phyloP scores from a whole-genome alignment of 2,329 filamentous ascomycete genomes.

The Hypoxylon sp. region DNA sequence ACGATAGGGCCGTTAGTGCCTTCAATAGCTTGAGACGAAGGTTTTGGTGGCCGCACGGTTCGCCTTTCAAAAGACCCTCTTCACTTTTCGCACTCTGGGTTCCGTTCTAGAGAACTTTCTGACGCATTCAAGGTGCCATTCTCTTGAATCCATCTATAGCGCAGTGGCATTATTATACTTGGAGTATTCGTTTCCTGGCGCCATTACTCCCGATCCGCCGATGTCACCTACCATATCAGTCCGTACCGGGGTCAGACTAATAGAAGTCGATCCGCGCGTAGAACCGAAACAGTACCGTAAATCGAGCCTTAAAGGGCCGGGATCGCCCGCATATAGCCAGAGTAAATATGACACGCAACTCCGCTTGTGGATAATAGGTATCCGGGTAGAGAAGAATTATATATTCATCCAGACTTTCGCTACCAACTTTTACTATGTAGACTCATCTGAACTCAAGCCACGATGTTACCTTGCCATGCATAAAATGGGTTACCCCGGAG shows the following conservation, averaged over 20 bases:
- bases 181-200: not conserved
- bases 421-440: not conserved
- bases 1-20: conserved; percentile 5
- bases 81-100: not conserved
- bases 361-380: conserved; percentile 5
- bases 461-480: conserved; percentile 13
- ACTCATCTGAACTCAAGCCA: conserved; percentile 1
- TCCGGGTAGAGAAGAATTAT: not conserved
- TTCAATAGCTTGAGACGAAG: conserved; percentile 13
- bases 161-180: not conserved
- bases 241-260: not conserved
- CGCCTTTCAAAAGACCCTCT: conserved; percentile 13
- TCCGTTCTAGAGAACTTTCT: not conserved
- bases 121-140: not conserved
- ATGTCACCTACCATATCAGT: not conserved
- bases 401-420: conserved; percentile 1
- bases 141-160: conserved; percentile 1
- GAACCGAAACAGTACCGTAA: not conserved
- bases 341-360: conserved; percentile 25
- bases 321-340: conserved; percentile 21
- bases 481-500: conserved; percentile 1
- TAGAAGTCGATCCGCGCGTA: not conserved
- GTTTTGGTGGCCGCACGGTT: conserved; percentile 2
- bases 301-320: conserved; percentile 13
- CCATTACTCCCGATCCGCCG: not conserved